These are phyloP conservation scores for Rhodotorula sp. DNA, from an alignment of 1,284 basidiomycete genomes.

Conservation along the genomic window DNA sequence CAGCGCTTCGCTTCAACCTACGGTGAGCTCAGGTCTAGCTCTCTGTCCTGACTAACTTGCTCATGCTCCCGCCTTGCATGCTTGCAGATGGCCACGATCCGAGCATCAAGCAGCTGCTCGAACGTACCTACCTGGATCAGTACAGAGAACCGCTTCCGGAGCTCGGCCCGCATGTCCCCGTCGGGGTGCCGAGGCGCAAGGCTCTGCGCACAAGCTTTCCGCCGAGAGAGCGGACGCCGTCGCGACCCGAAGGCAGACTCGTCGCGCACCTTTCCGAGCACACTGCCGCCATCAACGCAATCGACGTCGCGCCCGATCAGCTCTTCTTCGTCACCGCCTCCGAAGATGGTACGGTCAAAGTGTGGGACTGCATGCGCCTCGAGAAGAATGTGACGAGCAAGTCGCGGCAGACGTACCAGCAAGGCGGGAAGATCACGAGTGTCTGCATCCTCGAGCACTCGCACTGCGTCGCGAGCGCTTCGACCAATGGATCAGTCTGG, in stretches of 20 bases:
- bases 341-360: slow-evolving; percentile 76
- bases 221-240: slow-evolving; percentile 40
- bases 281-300: slow-evolving; percentile 69
- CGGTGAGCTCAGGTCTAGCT: slow-evolving; percentile 54
- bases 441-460: slow-evolving; percentile 48
- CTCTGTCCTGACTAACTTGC: neutral
- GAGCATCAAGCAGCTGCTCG: slow-evolving; percentile 73
- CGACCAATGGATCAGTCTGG: slow-evolving; percentile 50
- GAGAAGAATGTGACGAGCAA: slow-evolving; percentile 65
- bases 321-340: slow-evolving; percentile 88
- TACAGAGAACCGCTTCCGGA: slow-evolving; percentile 76
- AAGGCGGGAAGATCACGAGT: slow-evolving; percentile 48
- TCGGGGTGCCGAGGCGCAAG: slow-evolving; percentile 53
- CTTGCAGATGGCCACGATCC: slow-evolving; percentile 72
- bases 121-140: slow-evolving; percentile 84
- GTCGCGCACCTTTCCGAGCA: slow-evolving; percentile 85
- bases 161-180: slow-evolving; percentile 72
- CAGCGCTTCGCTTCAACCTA: slow-evolving; percentile 54
- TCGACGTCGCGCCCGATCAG: slow-evolving; percentile 89
- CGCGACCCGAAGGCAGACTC: slow-evolving; percentile 64
- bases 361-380: slow-evolving; percentile 76
- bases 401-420: slow-evolving; percentile 50
- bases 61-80: neutral
- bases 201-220: slow-evolving; percentile 46
- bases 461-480: slow-evolving; percentile 51